A percentile compares a stretch with the other conserved stretches of the same genome.
Evolutionary conservation across 163 green algal species (phyloP).

Genomic region (Chlorella variabilis): DNA sequence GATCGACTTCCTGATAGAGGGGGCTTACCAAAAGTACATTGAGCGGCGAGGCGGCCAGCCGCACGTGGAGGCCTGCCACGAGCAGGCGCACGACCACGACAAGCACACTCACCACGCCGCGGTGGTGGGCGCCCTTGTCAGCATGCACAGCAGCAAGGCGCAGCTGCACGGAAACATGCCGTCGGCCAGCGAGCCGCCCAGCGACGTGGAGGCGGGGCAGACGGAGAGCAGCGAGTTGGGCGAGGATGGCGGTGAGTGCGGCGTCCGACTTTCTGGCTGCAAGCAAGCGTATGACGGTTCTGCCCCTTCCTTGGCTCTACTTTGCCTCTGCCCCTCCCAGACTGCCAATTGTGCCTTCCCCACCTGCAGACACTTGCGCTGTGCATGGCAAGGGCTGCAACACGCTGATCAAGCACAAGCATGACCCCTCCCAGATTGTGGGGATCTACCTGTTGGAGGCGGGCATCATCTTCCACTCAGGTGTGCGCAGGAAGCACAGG

Average conservation of each 20-base stretch:
- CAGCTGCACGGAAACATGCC: not conserved
- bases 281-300: too few species aligned
- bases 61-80: slow-evolving; percentile 1
- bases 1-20: slow-evolving; percentile 31
- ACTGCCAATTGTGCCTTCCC: too few species aligned
- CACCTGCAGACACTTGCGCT: not conserved
- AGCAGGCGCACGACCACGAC: slow-evolving; percentile 9
- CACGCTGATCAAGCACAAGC: not conserved
- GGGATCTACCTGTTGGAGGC: slow-evolving; percentile 48
- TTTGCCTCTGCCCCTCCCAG: not conserved
- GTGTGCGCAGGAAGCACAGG: too few species aligned
- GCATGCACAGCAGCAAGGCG: slow-evolving; percentile 29
- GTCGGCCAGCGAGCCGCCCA: not conserved
- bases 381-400: slow-evolving; percentile 24
- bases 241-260: slow-evolving; percentile 19
- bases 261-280: too few species aligned
- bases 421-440: slow-evolving; percentile 7
- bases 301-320: too few species aligned
- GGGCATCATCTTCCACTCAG: slow-evolving; percentile 48
- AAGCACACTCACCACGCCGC: slow-evolving; percentile 16
- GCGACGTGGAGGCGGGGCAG: not conserved
- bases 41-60: slow-evolving; percentile 9
- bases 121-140: slow-evolving; percentile 8
- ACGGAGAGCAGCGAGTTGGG: not conserved
- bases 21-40: slow-evolving; percentile 18